Conservation (phyloP, 805 yeast species). For the Yamadazyma ubonensis region DNA sequence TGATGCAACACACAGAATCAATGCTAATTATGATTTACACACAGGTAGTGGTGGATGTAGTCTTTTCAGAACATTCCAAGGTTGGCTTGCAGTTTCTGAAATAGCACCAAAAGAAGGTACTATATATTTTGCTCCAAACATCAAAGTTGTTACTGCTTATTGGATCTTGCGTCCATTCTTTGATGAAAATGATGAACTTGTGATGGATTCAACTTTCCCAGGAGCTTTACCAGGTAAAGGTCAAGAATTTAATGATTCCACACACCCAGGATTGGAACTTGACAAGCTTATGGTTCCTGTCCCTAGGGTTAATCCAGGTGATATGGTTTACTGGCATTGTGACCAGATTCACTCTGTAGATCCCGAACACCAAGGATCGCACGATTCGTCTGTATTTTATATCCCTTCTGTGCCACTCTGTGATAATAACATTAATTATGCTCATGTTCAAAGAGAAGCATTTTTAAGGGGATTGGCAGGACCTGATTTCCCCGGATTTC, state of each 20-base stretch:
- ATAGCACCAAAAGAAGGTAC: conserved; percentile 40
- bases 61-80: conserved; percentile 43
- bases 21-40: conserved; percentile 34
- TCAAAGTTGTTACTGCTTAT: conserved; percentile 37
- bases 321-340: conserved; percentile 44
- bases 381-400: conserved; percentile 41
- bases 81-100: conserved; percentile 43
- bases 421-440: conserved; percentile 13
- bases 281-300: conserved; percentile 28
- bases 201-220: conserved; percentile 34
- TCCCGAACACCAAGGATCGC: conserved; percentile 29
- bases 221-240: conserved; percentile 39
- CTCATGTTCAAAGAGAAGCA: conserved; percentile 8
- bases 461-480: conserved; percentile 16
- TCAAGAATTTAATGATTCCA: conserved; percentile 26
- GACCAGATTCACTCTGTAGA: conserved; percentile 44
- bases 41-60: conserved; percentile 27
- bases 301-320: conserved; percentile 43
- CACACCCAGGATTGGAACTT: conserved; percentile 36
- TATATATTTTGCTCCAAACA: conserved; percentile 34
- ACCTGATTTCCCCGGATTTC: conserved; percentile 29
- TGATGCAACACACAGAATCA: conserved; percentile 31
- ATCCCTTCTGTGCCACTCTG: conserved; percentile 36
- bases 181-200: conserved; percentile 23
- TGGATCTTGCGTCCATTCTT: conserved; percentile 42